Conservation (phyloP, 345 rosid species). For the Corchorus capsularis region DNA sequence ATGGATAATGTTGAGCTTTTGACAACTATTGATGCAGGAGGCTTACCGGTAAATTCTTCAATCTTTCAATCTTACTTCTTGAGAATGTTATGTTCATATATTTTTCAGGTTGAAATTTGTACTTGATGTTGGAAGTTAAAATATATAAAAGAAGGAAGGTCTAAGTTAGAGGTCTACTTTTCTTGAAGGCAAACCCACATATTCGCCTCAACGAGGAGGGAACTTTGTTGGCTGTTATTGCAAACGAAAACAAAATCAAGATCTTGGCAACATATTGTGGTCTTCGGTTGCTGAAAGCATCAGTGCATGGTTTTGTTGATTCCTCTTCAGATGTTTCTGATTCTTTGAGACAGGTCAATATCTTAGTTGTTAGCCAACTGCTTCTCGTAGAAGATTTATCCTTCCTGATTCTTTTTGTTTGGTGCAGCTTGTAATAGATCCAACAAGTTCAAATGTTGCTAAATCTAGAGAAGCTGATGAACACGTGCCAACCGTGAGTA, state of each 20-base stretch:
- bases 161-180: slow-evolving; percentile 5
- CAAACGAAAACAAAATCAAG: slow-evolving; percentile 35
- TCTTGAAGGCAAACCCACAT: slow-evolving; percentile 38
- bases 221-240: slow-evolving; percentile 35
- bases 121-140: background rate
- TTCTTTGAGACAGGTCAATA: slow-evolving; percentile 37
- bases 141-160: background rate
- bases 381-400: slow-evolving; percentile 7
- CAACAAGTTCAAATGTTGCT: slow-evolving; percentile 29
- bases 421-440: slow-evolving; percentile 23
- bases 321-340: slow-evolving; percentile 27
- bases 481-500: slow-evolving; percentile 24
- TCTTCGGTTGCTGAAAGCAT: slow-evolving; percentile 19
- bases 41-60: slow-evolving; percentile 40
- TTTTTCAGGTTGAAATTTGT: slow-evolving; percentile 1
- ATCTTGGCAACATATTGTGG: slow-evolving; percentile 31
- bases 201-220: slow-evolving; percentile 38
- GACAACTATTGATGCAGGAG: slow-evolving; percentile 40
- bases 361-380: slow-evolving; percentile 10
- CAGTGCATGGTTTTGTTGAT: slow-evolving; percentile 20
- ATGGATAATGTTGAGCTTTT: slow-evolving; percentile 39
- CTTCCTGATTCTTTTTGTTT: slow-evolving; percentile 18
- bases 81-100: background rate
- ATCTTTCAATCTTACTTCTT: background rate
- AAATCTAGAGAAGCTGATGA: slow-evolving; percentile 20